Percentiles rank a stretch among this genome's conserved stretches.
Conservation (phyloP, 169 alveolate species). For the Eimeria sp. region DNA sequence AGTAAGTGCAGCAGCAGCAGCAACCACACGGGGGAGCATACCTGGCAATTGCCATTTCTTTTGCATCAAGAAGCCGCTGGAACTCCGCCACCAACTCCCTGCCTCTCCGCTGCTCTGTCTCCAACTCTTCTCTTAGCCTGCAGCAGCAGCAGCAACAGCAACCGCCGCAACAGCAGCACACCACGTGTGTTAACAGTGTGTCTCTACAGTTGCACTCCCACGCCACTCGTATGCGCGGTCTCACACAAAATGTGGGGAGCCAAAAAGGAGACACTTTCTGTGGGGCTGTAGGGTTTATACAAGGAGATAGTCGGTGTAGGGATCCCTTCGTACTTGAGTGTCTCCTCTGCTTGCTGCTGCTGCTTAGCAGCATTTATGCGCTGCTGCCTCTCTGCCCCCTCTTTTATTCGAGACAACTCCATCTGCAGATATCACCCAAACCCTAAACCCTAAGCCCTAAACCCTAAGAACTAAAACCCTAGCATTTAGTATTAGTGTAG, state of each 20-base stretch:
- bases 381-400: neutral
- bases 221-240: too few species aligned
- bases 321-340: neutral
- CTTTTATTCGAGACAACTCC: constrained; percentile 31
- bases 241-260: too few species aligned
- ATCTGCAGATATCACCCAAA: constrained; percentile 1
- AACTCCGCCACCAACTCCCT: constrained; percentile 25
- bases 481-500: too few species aligned
- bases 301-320: too few species aligned
- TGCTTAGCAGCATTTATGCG: constrained; percentile 3
- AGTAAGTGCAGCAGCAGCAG: neutral
- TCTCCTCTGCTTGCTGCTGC: constrained; percentile 19
- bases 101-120: constrained; percentile 15
- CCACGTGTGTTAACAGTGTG: too few species aligned
- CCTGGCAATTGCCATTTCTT: constrained; percentile 17
- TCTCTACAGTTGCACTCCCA: too few species aligned
- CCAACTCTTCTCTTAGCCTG: constrained; percentile 30
- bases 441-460: constrained; percentile 7
- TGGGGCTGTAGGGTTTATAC: too few species aligned
- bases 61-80: constrained; percentile 44
- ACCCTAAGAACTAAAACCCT: neutral
- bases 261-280: too few species aligned
- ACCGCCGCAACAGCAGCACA: neutral
- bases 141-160: neutral
- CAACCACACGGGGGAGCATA: neutral